Conservation (phyloP, 164 flowering plant genomes). For the Brasenia schreberi region DNA sequence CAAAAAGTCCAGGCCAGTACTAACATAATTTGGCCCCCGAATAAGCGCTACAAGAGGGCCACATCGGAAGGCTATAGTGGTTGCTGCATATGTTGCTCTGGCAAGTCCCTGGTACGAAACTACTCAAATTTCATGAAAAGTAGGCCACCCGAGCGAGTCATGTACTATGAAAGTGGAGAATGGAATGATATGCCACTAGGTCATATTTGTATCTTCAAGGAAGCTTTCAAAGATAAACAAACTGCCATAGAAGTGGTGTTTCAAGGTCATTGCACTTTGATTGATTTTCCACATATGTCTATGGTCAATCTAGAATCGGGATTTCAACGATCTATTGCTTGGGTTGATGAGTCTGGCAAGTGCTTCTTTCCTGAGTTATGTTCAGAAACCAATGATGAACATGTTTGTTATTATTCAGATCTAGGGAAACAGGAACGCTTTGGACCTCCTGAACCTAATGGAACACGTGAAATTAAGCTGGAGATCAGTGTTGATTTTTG, state of each 20-base stretch:
- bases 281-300: conserved; percentile 68
- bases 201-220: conserved; percentile 23
- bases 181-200: conserved; percentile 61
- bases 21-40: conserved; percentile 6
- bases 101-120: conserved; percentile 28
- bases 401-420: conserved; percentile 11
- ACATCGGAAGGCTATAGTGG: conserved; percentile 30
- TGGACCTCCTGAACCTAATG: conserved; percentile 17
- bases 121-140: conserved; percentile 59
- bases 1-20: conserved; percentile 1
- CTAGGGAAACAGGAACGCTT: conserved; percentile 10
- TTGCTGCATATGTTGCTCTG: conserved; percentile 11
- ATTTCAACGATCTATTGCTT: conserved; percentile 50
- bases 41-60: conserved; percentile 31
- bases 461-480: conserved; percentile 42
- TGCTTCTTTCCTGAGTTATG: conserved; percentile 73
- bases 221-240: conserved; percentile 41
- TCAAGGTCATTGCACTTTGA: conserved; percentile 25
- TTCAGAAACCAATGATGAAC: conserved; percentile 15
- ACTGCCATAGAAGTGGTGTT: conserved; percentile 41
- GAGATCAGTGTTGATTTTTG: conserved; percentile 60
- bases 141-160: conserved; percentile 44
- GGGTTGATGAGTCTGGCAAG: conserved; percentile 72
- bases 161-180: conserved; percentile 49
- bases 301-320: conserved; percentile 47